Evolutionary conservation across 345 rosid species (phyloP).

Genomic region (Heritiera littoralis): DNA sequence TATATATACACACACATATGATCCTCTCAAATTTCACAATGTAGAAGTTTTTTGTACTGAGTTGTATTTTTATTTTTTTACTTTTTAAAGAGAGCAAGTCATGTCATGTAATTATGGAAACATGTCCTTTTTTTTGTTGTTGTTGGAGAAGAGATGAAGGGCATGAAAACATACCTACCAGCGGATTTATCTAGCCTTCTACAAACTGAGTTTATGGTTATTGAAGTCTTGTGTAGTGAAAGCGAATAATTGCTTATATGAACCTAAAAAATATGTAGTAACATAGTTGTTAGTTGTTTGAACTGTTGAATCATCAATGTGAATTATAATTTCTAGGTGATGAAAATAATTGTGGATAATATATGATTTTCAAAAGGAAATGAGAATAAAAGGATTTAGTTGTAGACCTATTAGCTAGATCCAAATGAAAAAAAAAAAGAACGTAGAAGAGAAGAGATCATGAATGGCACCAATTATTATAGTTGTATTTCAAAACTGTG

Average conservation of each 20-base stretch:
- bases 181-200: too few species aligned
- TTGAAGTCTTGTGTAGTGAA: too few species aligned
- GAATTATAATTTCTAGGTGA: background rate
- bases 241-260: too few species aligned
- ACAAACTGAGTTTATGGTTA: too few species aligned
- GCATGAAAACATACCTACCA: too few species aligned
- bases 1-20: too few species aligned
- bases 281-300: slow-evolving; percentile 18
- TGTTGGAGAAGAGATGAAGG: background rate
- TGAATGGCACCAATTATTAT: background rate
- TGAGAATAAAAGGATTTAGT: slow-evolving; percentile 22
- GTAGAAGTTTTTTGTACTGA: too few species aligned
- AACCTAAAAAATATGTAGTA: background rate
- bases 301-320: slow-evolving; percentile 14
- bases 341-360: slow-evolving; percentile 25
- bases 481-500: background rate
- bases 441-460: slow-evolving; percentile 10
- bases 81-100: background rate
- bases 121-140: background rate
- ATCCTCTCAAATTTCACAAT: too few species aligned
- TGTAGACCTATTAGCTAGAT: slow-evolving; percentile 1
- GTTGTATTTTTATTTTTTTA: too few species aligned
- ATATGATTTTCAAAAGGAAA: slow-evolving; percentile 15
- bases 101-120: background rate
- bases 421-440: slow-evolving; percentile 9